phyloP scores from a whole-genome alignment of 106 monocot genomes.

The Apostasia shenzhenica region DNA sequence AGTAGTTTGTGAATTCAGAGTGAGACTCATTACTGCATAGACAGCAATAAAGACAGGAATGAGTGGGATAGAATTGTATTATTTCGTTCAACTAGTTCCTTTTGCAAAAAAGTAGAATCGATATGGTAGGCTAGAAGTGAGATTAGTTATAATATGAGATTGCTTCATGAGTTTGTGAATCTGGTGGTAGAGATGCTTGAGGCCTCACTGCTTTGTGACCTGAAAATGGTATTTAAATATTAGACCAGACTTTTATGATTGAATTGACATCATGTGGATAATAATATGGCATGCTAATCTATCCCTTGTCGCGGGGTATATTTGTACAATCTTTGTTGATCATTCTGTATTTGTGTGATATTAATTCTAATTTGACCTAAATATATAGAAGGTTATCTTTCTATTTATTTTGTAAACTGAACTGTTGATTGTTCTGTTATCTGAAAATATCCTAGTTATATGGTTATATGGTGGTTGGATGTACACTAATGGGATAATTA shows the following conservation, averaged over 20 bases:
- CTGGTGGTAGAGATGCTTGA: background rate
- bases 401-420: background rate
- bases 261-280: background rate
- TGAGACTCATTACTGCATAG: background rate
- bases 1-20: background rate
- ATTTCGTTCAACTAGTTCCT: no score
- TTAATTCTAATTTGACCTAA: background rate
- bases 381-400: background rate
- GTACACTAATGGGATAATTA: slow-evolving; percentile 1
- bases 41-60: no score
- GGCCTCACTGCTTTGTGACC: background rate
- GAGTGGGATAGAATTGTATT: no score
- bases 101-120: no score
- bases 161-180: background rate
- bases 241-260: background rate
- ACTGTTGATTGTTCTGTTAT: background rate
- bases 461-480: background rate
- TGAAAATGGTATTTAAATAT: background rate
- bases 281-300: background rate
- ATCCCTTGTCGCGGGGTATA: background rate
- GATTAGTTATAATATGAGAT: background rate
- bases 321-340: background rate
- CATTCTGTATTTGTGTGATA: background rate
- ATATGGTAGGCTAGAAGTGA: background rate
- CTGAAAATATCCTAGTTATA: background rate